Percentiles rank a stretch among this genome's conserved stretches.
These are phyloP conservation scores for Petrea volubilis DNA, from an alignment of 257 asterid genomes.

Conservation along the genomic window DNA sequence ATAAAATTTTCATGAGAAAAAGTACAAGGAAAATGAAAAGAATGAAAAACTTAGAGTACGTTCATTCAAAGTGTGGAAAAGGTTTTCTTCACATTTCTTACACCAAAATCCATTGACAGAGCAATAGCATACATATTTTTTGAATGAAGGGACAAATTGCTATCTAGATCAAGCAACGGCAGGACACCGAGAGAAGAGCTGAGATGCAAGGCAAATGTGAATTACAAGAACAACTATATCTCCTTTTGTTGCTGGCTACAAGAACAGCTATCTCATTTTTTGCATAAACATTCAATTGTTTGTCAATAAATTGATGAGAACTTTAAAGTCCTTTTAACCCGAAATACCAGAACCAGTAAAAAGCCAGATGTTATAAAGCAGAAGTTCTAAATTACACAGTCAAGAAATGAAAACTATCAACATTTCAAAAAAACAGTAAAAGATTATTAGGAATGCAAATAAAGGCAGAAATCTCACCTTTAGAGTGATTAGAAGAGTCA, in stretches of 20 bases:
- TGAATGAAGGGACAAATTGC: too few species aligned
- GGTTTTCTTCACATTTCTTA: too few species aligned
- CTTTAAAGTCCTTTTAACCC: background rate
- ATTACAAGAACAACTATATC: too few species aligned
- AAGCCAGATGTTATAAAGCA: background rate
- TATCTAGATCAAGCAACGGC: background rate
- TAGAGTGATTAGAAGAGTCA: constrained; percentile 19
- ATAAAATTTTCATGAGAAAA: too few species aligned
- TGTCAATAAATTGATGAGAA: background rate
- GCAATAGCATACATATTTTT: too few species aligned
- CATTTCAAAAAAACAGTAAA: constrained; percentile 13
- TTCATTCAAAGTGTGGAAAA: too few species aligned
- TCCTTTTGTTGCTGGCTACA: too few species aligned
- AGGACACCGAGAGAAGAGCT: background rate
- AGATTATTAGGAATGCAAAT: background rate
- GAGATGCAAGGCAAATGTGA: background rate
- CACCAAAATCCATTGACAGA: too few species aligned
- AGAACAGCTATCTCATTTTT: background rate
- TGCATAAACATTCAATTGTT: background rate
- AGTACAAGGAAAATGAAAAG: too few species aligned
- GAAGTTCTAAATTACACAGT: background rate
- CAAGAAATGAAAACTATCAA: background rate
- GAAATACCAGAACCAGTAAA: background rate
- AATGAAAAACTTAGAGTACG: too few species aligned
- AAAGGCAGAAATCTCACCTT: constrained; percentile 26